phyloP scores from a whole-genome alignment of 2,329 filamentous ascomycete species.

The Pezicula carpinea region DNA sequence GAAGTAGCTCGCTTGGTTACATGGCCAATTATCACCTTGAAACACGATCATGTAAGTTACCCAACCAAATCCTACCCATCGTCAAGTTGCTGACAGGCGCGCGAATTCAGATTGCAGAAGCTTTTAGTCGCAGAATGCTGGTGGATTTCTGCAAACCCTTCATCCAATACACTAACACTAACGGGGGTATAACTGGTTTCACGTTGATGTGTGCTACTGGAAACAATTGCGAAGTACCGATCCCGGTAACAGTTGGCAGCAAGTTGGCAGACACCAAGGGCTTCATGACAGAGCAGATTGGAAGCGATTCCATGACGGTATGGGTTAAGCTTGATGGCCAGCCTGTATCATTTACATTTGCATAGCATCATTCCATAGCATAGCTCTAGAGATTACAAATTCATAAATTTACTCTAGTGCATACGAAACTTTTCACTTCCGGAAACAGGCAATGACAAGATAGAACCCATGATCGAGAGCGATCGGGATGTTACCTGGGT shows the following conservation, averaged over 20 bases:
- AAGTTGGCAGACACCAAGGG: conserved; percentile 1
- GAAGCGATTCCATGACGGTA: conserved; percentile 42
- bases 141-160: conserved; percentile 13
- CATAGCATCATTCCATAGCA: neutral
- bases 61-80: conserved; percentile 8
- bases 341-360: neutral
- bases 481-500: too few species aligned
- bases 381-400: neutral
- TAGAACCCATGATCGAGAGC: too few species aligned
- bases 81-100: neutral
- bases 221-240: conserved; percentile 5
- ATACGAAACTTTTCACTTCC: neutral
- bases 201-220: conserved; percentile 36
- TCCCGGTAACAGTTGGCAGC: conserved; percentile 27
- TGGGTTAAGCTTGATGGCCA: conserved; percentile 40
- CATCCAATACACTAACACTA: neutral
- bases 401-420: neutral
- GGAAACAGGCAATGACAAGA: neutral
- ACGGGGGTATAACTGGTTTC: conserved; percentile 5
- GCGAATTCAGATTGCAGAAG: conserved; percentile 13
- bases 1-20: conserved; percentile 27
- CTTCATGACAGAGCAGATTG: conserved; percentile 34
- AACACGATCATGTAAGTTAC: conserved; percentile 43
- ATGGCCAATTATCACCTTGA: conserved; percentile 49
- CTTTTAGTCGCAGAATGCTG: conserved; percentile 43